Evolutionary conservation across 2,329 filamentous ascomycete genomes (phyloP), one percentile per base, ranked within the genome.

Genomic region (Pseudogymnoascus sp.): DNA sequence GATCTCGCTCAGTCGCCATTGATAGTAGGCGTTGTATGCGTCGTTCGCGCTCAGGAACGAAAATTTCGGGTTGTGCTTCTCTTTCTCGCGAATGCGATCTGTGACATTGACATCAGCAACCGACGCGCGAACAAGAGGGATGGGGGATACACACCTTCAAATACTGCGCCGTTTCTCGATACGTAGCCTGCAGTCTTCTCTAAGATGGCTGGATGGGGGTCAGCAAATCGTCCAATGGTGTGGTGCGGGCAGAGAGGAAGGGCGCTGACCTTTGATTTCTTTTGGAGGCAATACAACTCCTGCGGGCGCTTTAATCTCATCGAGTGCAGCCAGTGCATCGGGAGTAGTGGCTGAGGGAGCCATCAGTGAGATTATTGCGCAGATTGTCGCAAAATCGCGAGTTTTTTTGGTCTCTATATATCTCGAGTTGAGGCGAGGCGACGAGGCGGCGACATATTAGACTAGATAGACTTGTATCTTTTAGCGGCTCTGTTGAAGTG

Each of bases 111-210:
- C 72, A 67, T 64, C 60, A 12, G 9, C 35, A 18, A 39, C 6
- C 13, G 21, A 7, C 40, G 4, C 39, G 18, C 6, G 8, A 9
- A 3, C 13, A 58, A 39, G 7, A 10, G n/a, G n/a, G 25, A 77
- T 61, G 82, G 79, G 77, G 64, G 18, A 52, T 39, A 63, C 70
- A 45, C 71, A 80, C 79, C 78, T 76, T 88, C 84, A 68, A 88
- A 86, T 12, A 79, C 79, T 42, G 80, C 72, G 21, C 85, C 85
- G 69, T 86, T 86, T 65, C 85, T 78, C 67, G 87, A 87, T 63
- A 97, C 90, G 73, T 95, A 97, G 55, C 92, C 92, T 60, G 94
- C 93, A 10, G 93, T 96, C 78, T 96, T 97, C 75, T 97, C 92
- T 71, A 99, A 86, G 67, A 93, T 83, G 18, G 80, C 80, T 80